Base-by-base conservation (phyloP, 1,284 basidiomycete genomes). In the Ceratobasidium sp. region DNA sequence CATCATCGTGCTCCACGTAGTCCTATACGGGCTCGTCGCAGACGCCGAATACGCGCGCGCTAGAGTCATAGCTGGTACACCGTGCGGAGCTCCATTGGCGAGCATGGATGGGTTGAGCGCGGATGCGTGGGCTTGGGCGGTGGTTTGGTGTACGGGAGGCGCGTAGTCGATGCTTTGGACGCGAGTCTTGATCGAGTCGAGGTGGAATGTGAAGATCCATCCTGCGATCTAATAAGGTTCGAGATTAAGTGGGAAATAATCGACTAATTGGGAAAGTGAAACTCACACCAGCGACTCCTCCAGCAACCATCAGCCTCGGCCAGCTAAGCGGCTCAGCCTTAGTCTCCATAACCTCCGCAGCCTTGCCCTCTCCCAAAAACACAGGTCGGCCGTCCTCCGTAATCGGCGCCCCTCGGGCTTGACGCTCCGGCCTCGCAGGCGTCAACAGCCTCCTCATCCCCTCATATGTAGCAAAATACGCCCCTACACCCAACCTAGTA, bases 101-200 rank as follows among this genome's bases (percentile, higher is more conserved):
- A 38, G 35, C 35, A 38, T 38, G 21, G 64, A 57, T 6, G 21
- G 41, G 46, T 67, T 21, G 23, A 70, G 59, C 11, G 70, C 7
- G 0, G 21, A n/a, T 8, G 26, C 21, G 30, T 21, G 30, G 54
- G 55, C 1, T 32, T 67, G 14, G 21, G 67, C 16, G 13, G 72
- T n/a, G 32, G n/a, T 30, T 49, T 67, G 71, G 32, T 64, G 23
- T 8, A 32, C n/a, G 6, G 58, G 72, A 61, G 50, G 18, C 9
- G 72, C 73, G 5, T 75, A 54, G 61, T 79, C 58, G 71, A 75
- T 55, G 35, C 87, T 87, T 80, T 96, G 94, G 77, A 95, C 88
- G 1, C 93, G 87, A 6, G 94, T 95, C 82, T 96, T 96, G 76
- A 95, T 85, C 5, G 95, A 91, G 78, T 96, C 94, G 71, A 95